Percentiles rank a stretch among this genome's conserved stretches.
Evolutionary conservation across 2,329 filamentous ascomycete genomes (phyloP).

Genomic region (Curvularia sp.): DNA sequence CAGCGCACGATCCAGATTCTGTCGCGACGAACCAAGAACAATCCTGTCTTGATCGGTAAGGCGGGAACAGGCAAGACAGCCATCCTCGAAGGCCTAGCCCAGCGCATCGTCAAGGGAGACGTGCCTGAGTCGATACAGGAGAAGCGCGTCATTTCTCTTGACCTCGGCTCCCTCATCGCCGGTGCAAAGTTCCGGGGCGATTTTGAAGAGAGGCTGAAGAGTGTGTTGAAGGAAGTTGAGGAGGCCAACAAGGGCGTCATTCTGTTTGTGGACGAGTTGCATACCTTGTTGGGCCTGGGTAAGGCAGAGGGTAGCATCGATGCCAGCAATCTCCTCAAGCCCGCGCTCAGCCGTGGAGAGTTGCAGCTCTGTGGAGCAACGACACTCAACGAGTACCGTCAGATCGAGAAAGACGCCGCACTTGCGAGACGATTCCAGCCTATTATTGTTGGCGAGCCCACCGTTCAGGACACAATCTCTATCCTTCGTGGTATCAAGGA

Average conservation of each 20-base stretch:
- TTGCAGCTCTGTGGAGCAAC: conserved; percentile 96
- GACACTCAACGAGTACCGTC: conserved; percentile 87
- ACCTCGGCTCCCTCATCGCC: conserved; percentile 91
- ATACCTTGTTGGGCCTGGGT: conserved; percentile 87
- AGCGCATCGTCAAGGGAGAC: conserved; percentile 88
- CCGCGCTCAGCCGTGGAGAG: conserved; percentile 88
- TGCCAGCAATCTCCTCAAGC: conserved; percentile 92
- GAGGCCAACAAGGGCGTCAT: conserved; percentile 89
- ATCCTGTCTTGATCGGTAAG: conserved; percentile 90
- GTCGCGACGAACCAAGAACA: conserved; percentile 92
- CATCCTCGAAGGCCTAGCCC: conserved; percentile 86
- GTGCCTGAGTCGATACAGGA: conserved; percentile 96
- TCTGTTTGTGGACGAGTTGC: conserved; percentile 92
- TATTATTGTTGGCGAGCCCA: conserved; percentile 90
- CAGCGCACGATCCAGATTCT: conserved; percentile 93
- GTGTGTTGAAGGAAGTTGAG: conserved; percentile 88
- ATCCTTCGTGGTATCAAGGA: conserved; percentile 97
- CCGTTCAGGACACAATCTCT: conserved; percentile 89
- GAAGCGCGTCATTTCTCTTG: conserved; percentile 85
- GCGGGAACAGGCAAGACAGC: conserved; percentile 95
- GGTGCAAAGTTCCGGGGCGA: conserved; percentile 95
- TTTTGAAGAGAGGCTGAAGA: conserved; percentile 92
- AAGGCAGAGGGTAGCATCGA: conserved; percentile 97
- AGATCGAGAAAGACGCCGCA: conserved; percentile 95
- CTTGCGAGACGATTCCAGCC: conserved; percentile 92